Conservation (phyloP, 371 early-diverging fungal species). For the Rhizopus sp. region DNA sequence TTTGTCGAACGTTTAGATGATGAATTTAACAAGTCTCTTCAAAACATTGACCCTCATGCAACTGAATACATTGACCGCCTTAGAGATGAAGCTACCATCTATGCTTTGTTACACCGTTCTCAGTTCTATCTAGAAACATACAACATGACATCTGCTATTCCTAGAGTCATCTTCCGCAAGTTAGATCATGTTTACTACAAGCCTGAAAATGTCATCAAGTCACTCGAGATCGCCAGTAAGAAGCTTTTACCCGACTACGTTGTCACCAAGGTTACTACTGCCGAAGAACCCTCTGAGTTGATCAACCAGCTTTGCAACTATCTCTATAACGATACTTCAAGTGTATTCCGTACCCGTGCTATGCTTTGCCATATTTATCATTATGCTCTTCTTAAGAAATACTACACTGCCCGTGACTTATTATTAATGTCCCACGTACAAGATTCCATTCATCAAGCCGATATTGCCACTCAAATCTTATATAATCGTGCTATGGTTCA, state of each 20-base stretch:
- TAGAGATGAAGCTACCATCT: slow-evolving; percentile 87
- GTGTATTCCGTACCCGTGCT: slow-evolving; percentile 91
- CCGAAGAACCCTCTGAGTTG: slow-evolving; percentile 61
- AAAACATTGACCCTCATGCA: slow-evolving; percentile 95
- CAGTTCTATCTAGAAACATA: slow-evolving; percentile 77
- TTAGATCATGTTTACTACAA: slow-evolving; percentile 97
- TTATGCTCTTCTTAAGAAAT: slow-evolving; percentile 93
- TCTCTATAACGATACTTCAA: slow-evolving; percentile 84
- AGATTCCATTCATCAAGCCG: slow-evolving; percentile 89
- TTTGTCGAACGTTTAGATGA: slow-evolving; percentile 95
- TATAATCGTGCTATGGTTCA: slow-evolving; percentile 96
- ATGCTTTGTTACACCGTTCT: slow-evolving; percentile 85
- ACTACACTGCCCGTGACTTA: slow-evolving; percentile 93
- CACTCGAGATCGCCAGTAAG: slow-evolving; percentile 44
- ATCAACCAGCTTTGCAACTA: slow-evolving; percentile 83
- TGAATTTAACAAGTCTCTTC: slow-evolving; percentile 93
- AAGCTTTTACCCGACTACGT: slow-evolving; percentile 46
- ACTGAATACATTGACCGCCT: slow-evolving; percentile 95
- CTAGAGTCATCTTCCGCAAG: slow-evolving; percentile 81
- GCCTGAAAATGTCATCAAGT: slow-evolving; percentile 58
- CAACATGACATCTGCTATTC: slow-evolving; percentile 61
- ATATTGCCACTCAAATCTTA: slow-evolving; percentile 91
- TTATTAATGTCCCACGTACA: slow-evolving; percentile 97
- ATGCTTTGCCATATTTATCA: slow-evolving; percentile 97
- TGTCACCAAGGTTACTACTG: slow-evolving; percentile 35